Base-by-base conservation (phyloP, 768 basidiomycete genomes). In the Trametes cingulata region DNA sequence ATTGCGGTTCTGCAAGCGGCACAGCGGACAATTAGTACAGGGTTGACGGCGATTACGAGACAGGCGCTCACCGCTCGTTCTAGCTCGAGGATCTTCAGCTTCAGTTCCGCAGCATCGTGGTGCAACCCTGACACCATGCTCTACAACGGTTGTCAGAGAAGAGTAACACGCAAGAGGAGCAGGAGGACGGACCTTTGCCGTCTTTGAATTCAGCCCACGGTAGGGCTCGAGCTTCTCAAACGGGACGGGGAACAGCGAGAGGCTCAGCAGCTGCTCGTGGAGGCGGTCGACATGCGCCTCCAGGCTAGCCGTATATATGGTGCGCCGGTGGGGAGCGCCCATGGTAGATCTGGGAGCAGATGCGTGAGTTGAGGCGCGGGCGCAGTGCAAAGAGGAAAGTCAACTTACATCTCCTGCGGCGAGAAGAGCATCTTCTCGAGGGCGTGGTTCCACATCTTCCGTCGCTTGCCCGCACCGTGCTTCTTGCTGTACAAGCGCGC, bases 371-470 rank as follows among this genome's bases (percentile, higher is more conserved):
- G 9, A 43, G 47, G n/a, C 36, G 33, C 37, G 53, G 14, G 13
- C 24, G 47, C 5, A 20, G 8, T 37, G 29, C 41, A n/a, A 25
- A 2, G 15, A 17, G 13, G 13, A 15, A n/a, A 24, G 15, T 29
- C 17, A 50, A 78, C 81, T 50, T 62, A 88, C 86, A 91, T 68
- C 70, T 91, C 88, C 48, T 82, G 80, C 0, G 87, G 80, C 6
- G 74, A 79, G 72, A 91, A 91, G 24, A 91, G 76, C 14, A 78
- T 77, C 68, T 90, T 90, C 72, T 91, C 90, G 58, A 90, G 81
- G 1, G 84, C 83, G 62, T 90, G 90, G 49, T 86, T 87, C 90
- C 90, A 91, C 15, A 88, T 87, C 68, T 85, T 87, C 17, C 88
- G 80, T 3, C 86, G 83, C 72, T 90, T 90, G 13, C 61, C 61